Percentiles rank a stretch among this genome's conserved stretches.
Conservation (phyloP, 108 stramenopile genomes). For the Bacterosira constricta region DNA sequence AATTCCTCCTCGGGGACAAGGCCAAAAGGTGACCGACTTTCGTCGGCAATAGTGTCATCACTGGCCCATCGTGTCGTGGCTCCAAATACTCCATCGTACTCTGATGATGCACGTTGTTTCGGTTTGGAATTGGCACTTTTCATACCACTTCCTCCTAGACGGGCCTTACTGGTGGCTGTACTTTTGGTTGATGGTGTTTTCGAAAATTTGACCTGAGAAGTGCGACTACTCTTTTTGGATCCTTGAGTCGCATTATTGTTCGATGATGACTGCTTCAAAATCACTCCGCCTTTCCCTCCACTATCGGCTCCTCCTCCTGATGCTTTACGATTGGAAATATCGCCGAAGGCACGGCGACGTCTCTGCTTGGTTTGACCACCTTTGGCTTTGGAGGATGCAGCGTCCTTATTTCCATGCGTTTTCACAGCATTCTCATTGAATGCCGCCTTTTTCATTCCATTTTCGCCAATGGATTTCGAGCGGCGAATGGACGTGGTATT, state of each 20-base stretch:
- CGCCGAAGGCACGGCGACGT: constrained; percentile 48
- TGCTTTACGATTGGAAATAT: constrained; percentile 42
- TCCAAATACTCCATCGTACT: constrained; percentile 36
- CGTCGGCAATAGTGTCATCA: constrained; percentile 10
- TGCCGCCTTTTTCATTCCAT: background rate
- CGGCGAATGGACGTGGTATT: constrained; percentile 11
- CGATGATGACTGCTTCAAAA: constrained; percentile 12
- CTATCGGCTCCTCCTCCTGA: background rate
- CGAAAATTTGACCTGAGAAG: constrained; percentile 11
- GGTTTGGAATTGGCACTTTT: background rate
- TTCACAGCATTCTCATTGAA: constrained; percentile 19
- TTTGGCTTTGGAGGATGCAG: background rate
- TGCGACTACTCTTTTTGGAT: background rate
- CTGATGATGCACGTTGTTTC: background rate
- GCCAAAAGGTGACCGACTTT: constrained; percentile 27
- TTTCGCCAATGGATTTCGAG: background rate
- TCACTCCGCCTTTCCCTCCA: background rate
- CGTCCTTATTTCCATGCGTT: constrained; percentile 20
- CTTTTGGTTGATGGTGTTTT: background rate
- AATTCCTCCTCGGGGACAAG: constrained; percentile 33
- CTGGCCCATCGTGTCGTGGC: constrained; percentile 39
- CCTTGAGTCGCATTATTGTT: background rate
- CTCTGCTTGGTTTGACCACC: constrained; percentile 12
- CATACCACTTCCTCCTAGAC: background rate
- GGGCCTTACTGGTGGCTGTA: background rate